These are phyloP conservation scores for Discostella stelligeroides DNA, from an alignment of 108 stramenopile genomes.

Conservation along the genomic window DNA sequence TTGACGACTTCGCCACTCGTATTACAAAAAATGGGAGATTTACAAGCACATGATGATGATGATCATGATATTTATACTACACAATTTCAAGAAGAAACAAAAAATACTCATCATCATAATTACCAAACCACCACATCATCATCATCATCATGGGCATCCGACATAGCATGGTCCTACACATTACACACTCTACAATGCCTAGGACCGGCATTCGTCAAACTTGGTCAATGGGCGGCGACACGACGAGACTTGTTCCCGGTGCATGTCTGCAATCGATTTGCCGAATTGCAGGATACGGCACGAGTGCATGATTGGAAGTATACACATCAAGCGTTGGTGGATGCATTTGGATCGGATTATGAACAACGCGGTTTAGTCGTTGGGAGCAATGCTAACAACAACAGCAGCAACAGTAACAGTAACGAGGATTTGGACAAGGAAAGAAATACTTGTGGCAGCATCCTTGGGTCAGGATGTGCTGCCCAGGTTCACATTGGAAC, in stretches of 20 bases:
- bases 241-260: slow-evolving; percentile 87
- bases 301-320: slow-evolving; percentile 69
- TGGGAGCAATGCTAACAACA: neutral
- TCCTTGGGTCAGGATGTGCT: slow-evolving; percentile 85
- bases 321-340: slow-evolving; percentile 60
- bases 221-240: slow-evolving; percentile 91
- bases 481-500: slow-evolving; percentile 87
- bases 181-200: slow-evolving; percentile 67
- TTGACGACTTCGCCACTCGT: too few species aligned
- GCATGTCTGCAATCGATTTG: slow-evolving; percentile 67
- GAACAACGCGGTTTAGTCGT: slow-evolving; percentile 58
- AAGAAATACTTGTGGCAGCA: slow-evolving; percentile 21
- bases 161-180: slow-evolving; percentile 76
- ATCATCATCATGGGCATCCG: slow-evolving; percentile 41
- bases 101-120: neutral
- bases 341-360: slow-evolving; percentile 79
- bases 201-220: slow-evolving; percentile 85
- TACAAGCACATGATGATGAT: neutral
- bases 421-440: neutral
- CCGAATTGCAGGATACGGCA: slow-evolving; percentile 67
- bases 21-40: neutral
- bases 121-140: too few species aligned
- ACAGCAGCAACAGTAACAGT: slow-evolving; percentile 15
- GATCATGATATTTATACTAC: neutral
- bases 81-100: slow-evolving; percentile 17